These are phyloP conservation scores for Barbatosphaeria neglecta DNA, from an alignment of 495 filamentous ascomycete species.

Conservation along the genomic window DNA sequence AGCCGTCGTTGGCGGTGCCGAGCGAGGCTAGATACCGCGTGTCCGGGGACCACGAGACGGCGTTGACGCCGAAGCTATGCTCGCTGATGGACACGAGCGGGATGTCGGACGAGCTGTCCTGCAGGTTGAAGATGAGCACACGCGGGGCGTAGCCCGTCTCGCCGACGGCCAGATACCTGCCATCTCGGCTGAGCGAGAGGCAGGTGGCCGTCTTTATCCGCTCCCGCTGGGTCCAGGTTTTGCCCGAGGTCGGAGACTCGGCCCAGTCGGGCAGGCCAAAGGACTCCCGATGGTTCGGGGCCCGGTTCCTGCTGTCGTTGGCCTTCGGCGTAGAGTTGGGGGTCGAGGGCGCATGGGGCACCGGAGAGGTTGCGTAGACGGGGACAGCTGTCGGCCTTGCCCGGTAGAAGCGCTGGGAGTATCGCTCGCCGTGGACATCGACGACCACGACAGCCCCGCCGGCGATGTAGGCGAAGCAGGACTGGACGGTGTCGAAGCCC, in stretches of 20 bases:
- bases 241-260: slow-evolving; percentile 49
- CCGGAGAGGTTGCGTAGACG: slow-evolving; percentile 35
- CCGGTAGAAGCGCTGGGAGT: slow-evolving; percentile 80
- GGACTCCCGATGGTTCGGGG: slow-evolving; percentile 45
- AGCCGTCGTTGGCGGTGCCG: slow-evolving; percentile 82
- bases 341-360: slow-evolving; percentile 25
- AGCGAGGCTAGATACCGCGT: slow-evolving; percentile 81
- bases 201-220: slow-evolving; percentile 94
- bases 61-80: slow-evolving; percentile 80
- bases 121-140: slow-evolving; percentile 77
- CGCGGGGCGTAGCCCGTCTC: slow-evolving; percentile 93
- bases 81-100: slow-evolving; percentile 81
- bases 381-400: slow-evolving; percentile 70
- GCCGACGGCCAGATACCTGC: slow-evolving; percentile 78
- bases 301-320: slow-evolving; percentile 50
- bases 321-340: slow-evolving; percentile 54
- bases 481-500: slow-evolving; percentile 71
- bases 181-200: slow-evolving; percentile 82
- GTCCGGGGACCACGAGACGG: slow-evolving; percentile 80
- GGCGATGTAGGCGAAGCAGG: slow-evolving; percentile 79
- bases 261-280: slow-evolving; percentile 34
- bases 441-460: slow-evolving; percentile 91
- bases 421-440: slow-evolving; percentile 58
- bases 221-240: slow-evolving; percentile 75
- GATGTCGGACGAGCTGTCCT: slow-evolving; percentile 63